These are phyloP conservation scores for Leishmania amazonensis DNA, from an alignment of 208 protist species.

Conservation along the genomic window DNA sequence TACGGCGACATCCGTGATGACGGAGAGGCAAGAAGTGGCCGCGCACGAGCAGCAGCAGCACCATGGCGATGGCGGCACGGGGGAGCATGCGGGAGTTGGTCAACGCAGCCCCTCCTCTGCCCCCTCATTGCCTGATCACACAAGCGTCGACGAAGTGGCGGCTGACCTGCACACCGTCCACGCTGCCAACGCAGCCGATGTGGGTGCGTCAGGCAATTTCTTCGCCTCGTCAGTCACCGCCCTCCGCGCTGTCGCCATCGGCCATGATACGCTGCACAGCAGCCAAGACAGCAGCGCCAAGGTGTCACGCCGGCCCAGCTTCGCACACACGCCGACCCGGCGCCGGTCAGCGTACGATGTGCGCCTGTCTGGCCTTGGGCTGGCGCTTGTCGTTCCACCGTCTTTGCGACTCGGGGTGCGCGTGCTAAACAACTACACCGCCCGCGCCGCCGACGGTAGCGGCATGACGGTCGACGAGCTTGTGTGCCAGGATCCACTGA, in stretches of 20 bases:
- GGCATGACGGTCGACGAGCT: slow-evolving; percentile 21
- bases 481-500: slow-evolving; percentile 21
- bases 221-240: too few species aligned
- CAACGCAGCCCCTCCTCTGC: too few species aligned
- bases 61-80: too few species aligned
- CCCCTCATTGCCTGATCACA: too few species aligned
- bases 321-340: background rate
- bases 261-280: too few species aligned
- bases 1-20: background rate
- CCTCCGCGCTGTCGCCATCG: too few species aligned
- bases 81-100: too few species aligned
- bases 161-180: background rate
- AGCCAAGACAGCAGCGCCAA: too few species aligned
- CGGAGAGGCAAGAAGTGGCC: background rate
- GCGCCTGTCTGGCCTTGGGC: slow-evolving; percentile 46
- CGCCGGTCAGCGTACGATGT: slow-evolving; percentile 37
- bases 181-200: background rate
- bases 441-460: slow-evolving; percentile 1
- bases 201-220: too few species aligned
- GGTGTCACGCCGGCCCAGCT: too few species aligned
- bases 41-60: too few species aligned
- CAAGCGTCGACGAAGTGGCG: too few species aligned
- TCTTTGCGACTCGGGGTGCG: slow-evolving; percentile 35
- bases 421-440: slow-evolving; percentile 17
- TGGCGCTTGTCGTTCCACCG: slow-evolving; percentile 49